A percentile compares a stretch with the other conserved stretches of the same genome.
These are phyloP conservation scores for Malassezia brasiliensis DNA, from an alignment of 1,284 basidiomycete species.

Conservation along the genomic window DNA sequence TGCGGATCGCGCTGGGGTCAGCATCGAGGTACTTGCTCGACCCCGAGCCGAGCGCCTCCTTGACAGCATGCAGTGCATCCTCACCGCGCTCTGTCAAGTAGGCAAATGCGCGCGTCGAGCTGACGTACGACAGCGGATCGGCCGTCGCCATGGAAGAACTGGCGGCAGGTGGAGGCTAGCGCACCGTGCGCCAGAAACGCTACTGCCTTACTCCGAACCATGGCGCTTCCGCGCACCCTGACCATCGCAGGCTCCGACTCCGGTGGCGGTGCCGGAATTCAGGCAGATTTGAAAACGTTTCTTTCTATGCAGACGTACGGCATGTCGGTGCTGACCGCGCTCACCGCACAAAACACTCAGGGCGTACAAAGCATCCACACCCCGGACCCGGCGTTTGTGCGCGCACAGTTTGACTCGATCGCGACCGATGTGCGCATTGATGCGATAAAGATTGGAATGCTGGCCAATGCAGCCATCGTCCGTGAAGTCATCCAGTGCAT, in stretches of 20 bases:
- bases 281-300: conserved; percentile 65
- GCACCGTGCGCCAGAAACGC: too few species aligned
- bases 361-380: conserved; percentile 61
- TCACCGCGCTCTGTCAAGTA: conserved; percentile 43
- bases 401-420: conserved; percentile 60
- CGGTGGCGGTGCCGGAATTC: conserved; percentile 81
- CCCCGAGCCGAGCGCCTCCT: conserved; percentile 32
- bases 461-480: conserved; percentile 52
- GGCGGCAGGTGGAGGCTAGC: too few species aligned
- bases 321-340: conserved; percentile 72
- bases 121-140: conserved; percentile 25
- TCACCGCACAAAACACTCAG: conserved; percentile 82
- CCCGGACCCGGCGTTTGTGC: conserved; percentile 39
- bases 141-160: conserved; percentile 10
- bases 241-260: conserved; percentile 80
- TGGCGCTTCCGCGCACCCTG: conserved; percentile 38
- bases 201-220: too few species aligned
- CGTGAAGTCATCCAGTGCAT: conserved; percentile 40
- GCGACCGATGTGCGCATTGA: conserved; percentile 65
- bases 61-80: conserved; percentile 40
- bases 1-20: conserved; percentile 31
- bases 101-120: conserved; percentile 35
- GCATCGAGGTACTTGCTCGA: conserved; percentile 38
- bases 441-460: conserved; percentile 86
- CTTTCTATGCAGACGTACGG: conserved; percentile 73